Conservation (phyloP, 2,329 filamentous ascomycete species). For the Huntiella moniliformis region DNA sequence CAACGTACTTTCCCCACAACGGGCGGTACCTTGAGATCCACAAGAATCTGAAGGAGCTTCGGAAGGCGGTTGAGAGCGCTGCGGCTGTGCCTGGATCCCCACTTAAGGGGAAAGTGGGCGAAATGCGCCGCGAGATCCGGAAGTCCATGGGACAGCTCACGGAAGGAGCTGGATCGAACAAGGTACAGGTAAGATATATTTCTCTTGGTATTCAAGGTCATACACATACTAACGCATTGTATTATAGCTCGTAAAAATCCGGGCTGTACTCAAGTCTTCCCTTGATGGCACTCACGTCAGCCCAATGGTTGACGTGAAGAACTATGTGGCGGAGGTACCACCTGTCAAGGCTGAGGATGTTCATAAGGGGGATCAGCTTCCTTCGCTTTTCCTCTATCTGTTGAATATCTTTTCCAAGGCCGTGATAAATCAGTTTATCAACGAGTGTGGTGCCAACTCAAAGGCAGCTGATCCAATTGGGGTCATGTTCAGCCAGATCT, state of each 20-base stretch:
- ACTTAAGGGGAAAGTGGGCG: slow-evolving; percentile 48
- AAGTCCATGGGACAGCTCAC: slow-evolving; percentile 58
- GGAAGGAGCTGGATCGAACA: slow-evolving; percentile 42
- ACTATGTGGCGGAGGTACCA: slow-evolving; percentile 30
- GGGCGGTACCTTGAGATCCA: slow-evolving; percentile 42
- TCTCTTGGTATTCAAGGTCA: background rate
- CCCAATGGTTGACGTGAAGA: slow-evolving; percentile 32
- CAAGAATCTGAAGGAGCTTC: slow-evolving; percentile 44
- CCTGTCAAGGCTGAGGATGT: slow-evolving; percentile 26
- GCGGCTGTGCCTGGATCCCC: slow-evolving; percentile 25
- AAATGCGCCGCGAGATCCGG: slow-evolving; percentile 52
- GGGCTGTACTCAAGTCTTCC: slow-evolving; percentile 31
- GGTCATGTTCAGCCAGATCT: slow-evolving; percentile 56
- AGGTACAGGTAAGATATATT: slow-evolving; percentile 8
- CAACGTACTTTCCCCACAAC: slow-evolving; percentile 10
- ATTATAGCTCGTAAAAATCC: slow-evolving; percentile 23
- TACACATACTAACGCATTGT: slow-evolving; percentile 7
- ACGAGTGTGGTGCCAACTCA: slow-evolving; percentile 44
- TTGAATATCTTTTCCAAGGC: slow-evolving; percentile 60
- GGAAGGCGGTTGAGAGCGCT: slow-evolving; percentile 43
- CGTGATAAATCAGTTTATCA: slow-evolving; percentile 50
- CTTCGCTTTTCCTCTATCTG: slow-evolving; percentile 52
- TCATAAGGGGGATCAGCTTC: slow-evolving; percentile 35
- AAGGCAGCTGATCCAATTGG: slow-evolving; percentile 60
- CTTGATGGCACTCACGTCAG: slow-evolving; percentile 24